phyloP scores from a whole-genome alignment of 1,139 yeast genomes.

The Geotrichum restrictum region DNA sequence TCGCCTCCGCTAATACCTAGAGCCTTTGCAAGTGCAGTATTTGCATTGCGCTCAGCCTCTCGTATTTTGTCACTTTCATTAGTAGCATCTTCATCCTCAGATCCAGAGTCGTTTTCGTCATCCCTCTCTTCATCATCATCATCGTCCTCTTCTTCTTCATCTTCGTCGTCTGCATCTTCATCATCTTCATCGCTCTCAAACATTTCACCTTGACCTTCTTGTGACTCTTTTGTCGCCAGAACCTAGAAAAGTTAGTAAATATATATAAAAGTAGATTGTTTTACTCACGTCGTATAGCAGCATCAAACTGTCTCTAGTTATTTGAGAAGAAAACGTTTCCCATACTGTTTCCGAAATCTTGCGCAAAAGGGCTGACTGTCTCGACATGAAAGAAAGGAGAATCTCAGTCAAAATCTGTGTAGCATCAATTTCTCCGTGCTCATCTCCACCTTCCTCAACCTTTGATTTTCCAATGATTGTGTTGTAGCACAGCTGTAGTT shows the following conservation, averaged over 20 bases:
- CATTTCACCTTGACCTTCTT: constrained; percentile 71
- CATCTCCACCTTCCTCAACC: constrained; percentile 31
- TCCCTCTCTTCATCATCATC: constrained; percentile 39
- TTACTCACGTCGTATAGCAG: constrained; percentile 51
- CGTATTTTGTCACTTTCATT: constrained; percentile 21
- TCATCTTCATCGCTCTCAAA: constrained; percentile 51
- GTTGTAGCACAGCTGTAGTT: constrained; percentile 48
- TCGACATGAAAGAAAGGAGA: constrained; percentile 67
- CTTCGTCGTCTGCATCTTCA: constrained; percentile 36
- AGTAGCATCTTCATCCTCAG: constrained; percentile 28
- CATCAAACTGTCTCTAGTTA: constrained; percentile 51
- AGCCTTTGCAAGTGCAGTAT: constrained; percentile 71
- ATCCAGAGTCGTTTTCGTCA: constrained; percentile 30
- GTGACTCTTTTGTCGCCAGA: constrained; percentile 69
- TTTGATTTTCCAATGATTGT: constrained; percentile 32
- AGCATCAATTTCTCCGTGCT: constrained; percentile 43
- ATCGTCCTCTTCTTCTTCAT: constrained; percentile 37
- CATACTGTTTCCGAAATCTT: constrained; percentile 71
- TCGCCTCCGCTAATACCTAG: constrained; percentile 47
- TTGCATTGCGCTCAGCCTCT: constrained; percentile 54
- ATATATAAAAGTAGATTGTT: background rate
- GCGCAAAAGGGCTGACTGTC: constrained; percentile 66
- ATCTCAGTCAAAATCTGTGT: constrained; percentile 73
- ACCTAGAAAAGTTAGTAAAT: constrained; percentile 31
- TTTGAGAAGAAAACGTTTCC: constrained; percentile 55